Evolutionary conservation across 2,329 filamentous ascomycete genomes (phyloP).

Genomic region (Bimuria novae-zelandiae): DNA sequence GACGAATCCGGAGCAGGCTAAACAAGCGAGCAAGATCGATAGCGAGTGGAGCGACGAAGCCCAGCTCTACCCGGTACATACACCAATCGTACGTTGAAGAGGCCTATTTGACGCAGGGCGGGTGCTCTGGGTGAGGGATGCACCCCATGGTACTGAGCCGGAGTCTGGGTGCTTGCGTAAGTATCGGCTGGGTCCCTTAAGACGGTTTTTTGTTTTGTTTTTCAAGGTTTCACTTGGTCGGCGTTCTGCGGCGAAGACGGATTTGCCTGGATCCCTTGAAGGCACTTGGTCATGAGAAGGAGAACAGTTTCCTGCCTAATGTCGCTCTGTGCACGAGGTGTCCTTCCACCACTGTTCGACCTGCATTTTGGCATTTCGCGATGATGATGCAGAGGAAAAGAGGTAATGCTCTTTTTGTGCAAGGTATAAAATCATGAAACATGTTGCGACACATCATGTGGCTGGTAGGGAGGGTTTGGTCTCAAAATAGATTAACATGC

Average conservation of each 20-base stretch:
- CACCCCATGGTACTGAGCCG: conserved; percentile 6
- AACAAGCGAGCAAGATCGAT: conserved; percentile 9
- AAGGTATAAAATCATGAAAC: too few species aligned
- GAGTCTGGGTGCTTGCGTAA: conserved; percentile 3
- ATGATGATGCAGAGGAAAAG: too few species aligned
- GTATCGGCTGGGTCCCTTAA: background rate
- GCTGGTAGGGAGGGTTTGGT: too few species aligned
- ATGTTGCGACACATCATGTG: too few species aligned
- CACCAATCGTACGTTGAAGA: background rate
- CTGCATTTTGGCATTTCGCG: too few species aligned
- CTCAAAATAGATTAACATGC: too few species aligned
- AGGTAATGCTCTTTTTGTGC: too few species aligned
- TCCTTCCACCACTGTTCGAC: background rate
- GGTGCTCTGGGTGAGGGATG: background rate
- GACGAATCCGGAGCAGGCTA: conserved; percentile 5
- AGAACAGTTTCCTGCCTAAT: background rate
- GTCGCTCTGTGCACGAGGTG: background rate
- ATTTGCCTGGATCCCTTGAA: background rate
- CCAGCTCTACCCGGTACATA: conserved; percentile 5
- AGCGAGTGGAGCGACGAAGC: conserved; percentile 15
- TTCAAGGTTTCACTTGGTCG: background rate
- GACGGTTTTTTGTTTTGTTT: background rate
- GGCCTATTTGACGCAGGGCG: conserved; percentile 6
- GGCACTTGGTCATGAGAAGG: background rate
- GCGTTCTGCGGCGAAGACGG: too few species aligned